phyloP scores from a whole-genome alignment of 2,329 filamentous ascomycete species.

The Ambrosiella xylebori region DNA sequence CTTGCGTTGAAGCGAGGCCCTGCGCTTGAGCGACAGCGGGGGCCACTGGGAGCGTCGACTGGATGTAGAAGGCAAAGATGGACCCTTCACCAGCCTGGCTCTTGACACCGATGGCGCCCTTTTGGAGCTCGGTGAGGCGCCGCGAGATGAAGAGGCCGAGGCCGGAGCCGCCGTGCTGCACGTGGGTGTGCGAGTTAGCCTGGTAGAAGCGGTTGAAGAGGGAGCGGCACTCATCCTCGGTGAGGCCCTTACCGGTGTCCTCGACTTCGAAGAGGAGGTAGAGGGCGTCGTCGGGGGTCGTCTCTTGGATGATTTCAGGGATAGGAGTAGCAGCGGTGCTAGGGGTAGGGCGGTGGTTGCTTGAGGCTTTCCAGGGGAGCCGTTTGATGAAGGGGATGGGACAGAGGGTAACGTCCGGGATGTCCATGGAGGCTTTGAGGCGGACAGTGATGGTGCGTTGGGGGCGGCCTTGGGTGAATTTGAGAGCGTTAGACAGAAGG shows the following conservation, averaged over 20 bases:
- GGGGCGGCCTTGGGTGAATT: conserved; percentile 45
- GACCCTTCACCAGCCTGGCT: conserved; percentile 40
- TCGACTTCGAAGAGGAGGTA: conserved; percentile 58
- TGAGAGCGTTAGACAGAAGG: conserved; percentile 50
- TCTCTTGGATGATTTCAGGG: neutral
- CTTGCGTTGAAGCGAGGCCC: conserved; percentile 16
- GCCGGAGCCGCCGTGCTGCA: conserved; percentile 54
- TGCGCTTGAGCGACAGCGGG: conserved; percentile 25
- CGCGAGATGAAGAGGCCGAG: conserved; percentile 61
- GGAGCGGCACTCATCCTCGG: conserved; percentile 48
- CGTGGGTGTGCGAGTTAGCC: conserved; percentile 50
- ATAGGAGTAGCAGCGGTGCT: conserved; percentile 23
- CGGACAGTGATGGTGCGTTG: conserved; percentile 38
- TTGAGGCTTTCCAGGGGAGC: neutral
- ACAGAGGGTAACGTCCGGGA: conserved; percentile 21
- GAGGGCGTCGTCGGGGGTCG: conserved; percentile 18
- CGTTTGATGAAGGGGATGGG: conserved; percentile 39
- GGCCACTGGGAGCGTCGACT: conserved; percentile 22
- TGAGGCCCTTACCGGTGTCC: conserved; percentile 62
- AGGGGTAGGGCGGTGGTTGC: conserved; percentile 22
- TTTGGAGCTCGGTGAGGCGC: conserved; percentile 59
- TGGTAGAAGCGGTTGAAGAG: conserved; percentile 54
- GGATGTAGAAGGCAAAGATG: conserved; percentile 63
- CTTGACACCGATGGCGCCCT: conserved; percentile 56
- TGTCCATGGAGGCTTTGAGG: conserved; percentile 17